Evolutionary conservation across 495 filamentous ascomycete species (phyloP).

Genomic region (Aspergillus ostianus): DNA sequence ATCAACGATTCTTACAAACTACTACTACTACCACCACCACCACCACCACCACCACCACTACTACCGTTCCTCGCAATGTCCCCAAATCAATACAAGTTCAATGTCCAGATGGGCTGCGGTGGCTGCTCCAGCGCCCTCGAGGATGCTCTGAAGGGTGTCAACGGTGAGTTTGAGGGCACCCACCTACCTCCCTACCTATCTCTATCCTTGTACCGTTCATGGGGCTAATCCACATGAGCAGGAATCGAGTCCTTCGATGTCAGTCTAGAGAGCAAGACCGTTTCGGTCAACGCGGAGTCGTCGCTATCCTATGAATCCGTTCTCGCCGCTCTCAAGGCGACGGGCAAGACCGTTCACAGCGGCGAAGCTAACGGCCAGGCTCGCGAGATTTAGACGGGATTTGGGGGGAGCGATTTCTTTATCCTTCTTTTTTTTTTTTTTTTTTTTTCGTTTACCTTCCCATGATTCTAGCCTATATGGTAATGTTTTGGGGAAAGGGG

Average conservation of each 20-base stretch:
- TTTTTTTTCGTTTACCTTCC: too few relatives aligned
- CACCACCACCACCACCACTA: too few relatives aligned
- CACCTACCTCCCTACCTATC: background rate
- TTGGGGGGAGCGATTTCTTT: too few relatives aligned
- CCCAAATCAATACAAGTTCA: constrained; percentile 3
- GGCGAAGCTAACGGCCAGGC: constrained; percentile 1
- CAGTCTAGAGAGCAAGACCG: constrained; percentile 2
- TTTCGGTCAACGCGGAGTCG: background rate
- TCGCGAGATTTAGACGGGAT: background rate
- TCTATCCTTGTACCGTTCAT: background rate
- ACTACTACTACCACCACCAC: too few relatives aligned
- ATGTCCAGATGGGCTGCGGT: constrained; percentile 8
- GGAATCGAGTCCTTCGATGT: constrained; percentile 4
- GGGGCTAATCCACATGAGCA: background rate
- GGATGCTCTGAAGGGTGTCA: constrained; percentile 3
- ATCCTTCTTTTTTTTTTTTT: too few relatives aligned
- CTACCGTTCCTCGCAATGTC: background rate
- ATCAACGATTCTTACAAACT: too few relatives aligned
- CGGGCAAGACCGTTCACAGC: constrained; percentile 2
- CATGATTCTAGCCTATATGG: too few relatives aligned
- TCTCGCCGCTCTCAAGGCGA: background rate
- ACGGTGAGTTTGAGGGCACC: background rate
- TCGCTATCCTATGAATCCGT: background rate
- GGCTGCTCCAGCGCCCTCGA: constrained; percentile 2
- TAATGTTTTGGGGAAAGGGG: too few relatives aligned